A percentile compares a stretch with the other conserved stretches of the same genome.
Conservation (phyloP, 2,329 filamentous ascomycete genomes). For the Orbilia quercus region DNA sequence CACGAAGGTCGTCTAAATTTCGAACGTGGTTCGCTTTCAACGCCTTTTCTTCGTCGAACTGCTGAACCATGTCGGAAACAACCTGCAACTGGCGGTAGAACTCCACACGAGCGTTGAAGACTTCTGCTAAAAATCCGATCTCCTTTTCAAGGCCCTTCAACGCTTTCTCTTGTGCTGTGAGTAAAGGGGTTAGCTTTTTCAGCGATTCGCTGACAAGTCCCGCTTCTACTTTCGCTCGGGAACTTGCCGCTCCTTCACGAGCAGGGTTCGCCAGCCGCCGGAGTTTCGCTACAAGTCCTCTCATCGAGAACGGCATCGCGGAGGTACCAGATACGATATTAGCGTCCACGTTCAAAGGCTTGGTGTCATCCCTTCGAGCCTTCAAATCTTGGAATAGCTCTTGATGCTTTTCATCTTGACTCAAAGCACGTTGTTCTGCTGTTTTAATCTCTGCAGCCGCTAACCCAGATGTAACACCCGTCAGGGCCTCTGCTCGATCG, state of each 20-base stretch:
- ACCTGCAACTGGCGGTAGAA: constrained; percentile 91
- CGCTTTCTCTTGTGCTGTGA: constrained; percentile 68
- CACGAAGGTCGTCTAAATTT: constrained; percentile 64
- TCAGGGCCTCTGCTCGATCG: constrained; percentile 80
- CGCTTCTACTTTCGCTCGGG: constrained; percentile 54
- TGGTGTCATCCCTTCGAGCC: constrained; percentile 64
- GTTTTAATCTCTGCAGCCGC: constrained; percentile 75
- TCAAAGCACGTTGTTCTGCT: constrained; percentile 71
- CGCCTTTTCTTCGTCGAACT: constrained; percentile 70
- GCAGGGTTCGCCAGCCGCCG: constrained; percentile 69
- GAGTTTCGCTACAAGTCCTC: constrained; percentile 71
- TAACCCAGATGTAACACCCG: constrained; percentile 79
- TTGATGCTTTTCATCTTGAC: constrained; percentile 77
- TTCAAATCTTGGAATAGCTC: constrained; percentile 69
- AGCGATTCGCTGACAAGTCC: constrained; percentile 74
- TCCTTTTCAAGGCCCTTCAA: constrained; percentile 63
- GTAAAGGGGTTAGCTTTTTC: constrained; percentile 69
- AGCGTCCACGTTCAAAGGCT: constrained; percentile 61
- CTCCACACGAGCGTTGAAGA: constrained; percentile 86
- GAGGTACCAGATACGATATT: constrained; percentile 25
- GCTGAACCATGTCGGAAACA: constrained; percentile 86
- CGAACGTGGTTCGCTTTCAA: constrained; percentile 71
- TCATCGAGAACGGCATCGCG: constrained; percentile 65
- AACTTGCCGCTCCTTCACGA: constrained; percentile 57
- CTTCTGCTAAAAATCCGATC: constrained; percentile 62